Evolutionary conservation across 176 grass and related monocot species (phyloP).

Genomic region (Puccinellia tenuiflora): DNA sequence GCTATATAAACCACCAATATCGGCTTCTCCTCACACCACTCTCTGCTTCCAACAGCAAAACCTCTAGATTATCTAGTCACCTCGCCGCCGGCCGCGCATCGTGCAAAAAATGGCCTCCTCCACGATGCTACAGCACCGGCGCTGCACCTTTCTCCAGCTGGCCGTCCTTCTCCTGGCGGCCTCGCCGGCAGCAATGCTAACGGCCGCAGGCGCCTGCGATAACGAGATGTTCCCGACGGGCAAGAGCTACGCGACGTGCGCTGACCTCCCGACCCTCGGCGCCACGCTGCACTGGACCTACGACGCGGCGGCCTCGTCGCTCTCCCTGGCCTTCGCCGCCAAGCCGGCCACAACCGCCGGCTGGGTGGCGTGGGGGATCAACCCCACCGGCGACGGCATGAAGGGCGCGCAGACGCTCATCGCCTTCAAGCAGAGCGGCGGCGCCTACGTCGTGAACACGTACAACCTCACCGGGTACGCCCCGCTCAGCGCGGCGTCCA

Average conservation of each 20-base stretch:
- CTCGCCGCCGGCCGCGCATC: neutral
- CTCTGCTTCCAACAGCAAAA: neutral
- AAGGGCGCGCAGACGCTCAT: conserved; percentile 57
- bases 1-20: neutral
- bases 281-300: conserved; percentile 57
- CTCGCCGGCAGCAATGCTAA: neutral
- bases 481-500: neutral
- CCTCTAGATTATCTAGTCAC: neutral
- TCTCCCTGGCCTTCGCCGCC: conserved; percentile 55
- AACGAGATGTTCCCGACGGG: conserved; percentile 20
- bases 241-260: conserved; percentile 37
- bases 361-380: conserved; percentile 68
- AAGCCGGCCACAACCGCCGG: conserved; percentile 21
- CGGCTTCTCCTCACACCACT: neutral
- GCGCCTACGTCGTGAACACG: conserved; percentile 32
- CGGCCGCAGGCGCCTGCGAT: neutral
- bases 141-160: neutral
- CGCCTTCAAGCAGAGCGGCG: neutral
- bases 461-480: conserved; percentile 38
- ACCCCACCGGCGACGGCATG: conserved; percentile 54
- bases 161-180: neutral
- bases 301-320: conserved; percentile 19
- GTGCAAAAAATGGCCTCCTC: neutral
- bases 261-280: conserved; percentile 29
- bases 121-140: neutral